Evolutionary conservation across 208 protist species (phyloP).

Genomic region (Trypanosomatidae sp.): DNA sequence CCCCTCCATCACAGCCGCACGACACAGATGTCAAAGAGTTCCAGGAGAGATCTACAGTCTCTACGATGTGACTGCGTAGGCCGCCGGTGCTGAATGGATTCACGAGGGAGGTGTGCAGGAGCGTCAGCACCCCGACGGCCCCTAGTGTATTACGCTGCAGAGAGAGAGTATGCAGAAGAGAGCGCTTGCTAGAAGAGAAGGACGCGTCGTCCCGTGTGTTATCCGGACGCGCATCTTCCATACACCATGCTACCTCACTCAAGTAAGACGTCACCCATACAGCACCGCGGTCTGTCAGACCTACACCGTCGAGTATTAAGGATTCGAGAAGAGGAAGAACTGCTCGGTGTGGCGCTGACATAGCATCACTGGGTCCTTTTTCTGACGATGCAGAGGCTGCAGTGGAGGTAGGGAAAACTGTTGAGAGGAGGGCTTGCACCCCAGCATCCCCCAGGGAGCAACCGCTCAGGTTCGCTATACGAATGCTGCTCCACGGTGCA

Average conservation of each 20-base stretch:
- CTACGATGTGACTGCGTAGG: not conserved
- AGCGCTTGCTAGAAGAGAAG: not conserved
- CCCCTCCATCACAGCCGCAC: not conserved
- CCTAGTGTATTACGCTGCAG: conserved; percentile 13
- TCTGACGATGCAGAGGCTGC: not conserved
- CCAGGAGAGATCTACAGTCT: conserved; percentile 13
- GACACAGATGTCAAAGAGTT: not conserved
- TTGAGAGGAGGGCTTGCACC: conserved; percentile 8
- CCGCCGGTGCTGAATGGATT: not conserved
- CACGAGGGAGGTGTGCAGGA: not conserved
- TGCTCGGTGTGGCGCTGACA: not conserved
- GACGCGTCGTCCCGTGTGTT: not conserved
- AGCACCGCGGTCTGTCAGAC: conserved; percentile 10
- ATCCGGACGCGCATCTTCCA: not conserved
- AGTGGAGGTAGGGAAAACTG: not conserved
- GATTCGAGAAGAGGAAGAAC: not conserved
- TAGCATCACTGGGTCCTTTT: not conserved
- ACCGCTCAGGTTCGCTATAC: conserved; percentile 13
- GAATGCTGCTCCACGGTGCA: not conserved
- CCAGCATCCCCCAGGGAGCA: conserved; percentile 19
- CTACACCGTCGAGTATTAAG: conserved; percentile 14
- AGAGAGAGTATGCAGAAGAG: conserved; percentile 9
- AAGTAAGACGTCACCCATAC: not conserved
- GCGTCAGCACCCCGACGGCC: not conserved
- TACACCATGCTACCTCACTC: not conserved